A percentile compares a stretch with the other conserved stretches of the same genome.
Evolutionary conservation across 306 rosid species (phyloP).

Genomic region (Cicer arietinum): DNA sequence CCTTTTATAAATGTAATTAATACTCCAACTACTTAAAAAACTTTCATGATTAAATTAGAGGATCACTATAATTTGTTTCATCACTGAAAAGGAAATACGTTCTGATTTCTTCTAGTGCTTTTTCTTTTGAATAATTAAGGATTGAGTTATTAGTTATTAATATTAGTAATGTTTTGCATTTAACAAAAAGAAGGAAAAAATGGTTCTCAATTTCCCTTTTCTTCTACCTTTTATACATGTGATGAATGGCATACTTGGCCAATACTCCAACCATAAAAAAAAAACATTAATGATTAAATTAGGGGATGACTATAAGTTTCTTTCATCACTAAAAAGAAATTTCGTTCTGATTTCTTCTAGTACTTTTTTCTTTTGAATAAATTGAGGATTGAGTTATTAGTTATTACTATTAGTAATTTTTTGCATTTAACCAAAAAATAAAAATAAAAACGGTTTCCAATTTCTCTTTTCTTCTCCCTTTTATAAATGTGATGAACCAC

Average conservation of each 20-base stretch:
- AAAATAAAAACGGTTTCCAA: neutral
- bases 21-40: constrained; percentile 14
- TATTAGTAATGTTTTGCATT: constrained; percentile 21
- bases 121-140: neutral
- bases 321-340: neutral
- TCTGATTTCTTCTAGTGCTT: too few relatives aligned
- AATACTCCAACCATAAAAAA: constrained; percentile 22
- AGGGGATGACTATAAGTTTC: neutral
- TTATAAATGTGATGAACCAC: constrained; percentile 27
- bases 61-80: neutral
- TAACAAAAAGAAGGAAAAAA: neutral
- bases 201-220: constrained; percentile 21
- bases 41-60: neutral
- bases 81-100: neutral
- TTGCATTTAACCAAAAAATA: neutral
- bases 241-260: constrained; percentile 30
- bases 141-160: neutral
- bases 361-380: neutral
- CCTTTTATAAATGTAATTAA: neutral
- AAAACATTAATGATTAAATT: too few relatives aligned
- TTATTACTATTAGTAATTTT: constrained; percentile 12
- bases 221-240: constrained; percentile 19
- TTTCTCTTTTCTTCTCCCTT: constrained; percentile 21
- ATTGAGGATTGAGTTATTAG: neutral
- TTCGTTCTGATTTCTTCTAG: too few relatives aligned